These are phyloP conservation scores for Tritrichomonas musculus DNA, from an alignment of 208 protist species.

Conservation along the genomic window DNA sequence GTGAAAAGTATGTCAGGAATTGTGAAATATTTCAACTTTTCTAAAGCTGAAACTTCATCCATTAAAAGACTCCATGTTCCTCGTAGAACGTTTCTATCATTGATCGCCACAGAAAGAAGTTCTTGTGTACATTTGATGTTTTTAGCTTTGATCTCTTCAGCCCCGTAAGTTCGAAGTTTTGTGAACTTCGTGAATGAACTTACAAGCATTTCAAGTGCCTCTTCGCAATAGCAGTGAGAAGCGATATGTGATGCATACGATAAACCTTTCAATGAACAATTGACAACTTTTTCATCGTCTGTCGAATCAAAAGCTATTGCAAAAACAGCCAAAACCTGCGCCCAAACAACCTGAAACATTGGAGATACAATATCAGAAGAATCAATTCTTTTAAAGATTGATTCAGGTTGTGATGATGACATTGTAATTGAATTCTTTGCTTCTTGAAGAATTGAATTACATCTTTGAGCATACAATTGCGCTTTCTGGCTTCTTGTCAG, in stretches of 20 bases:
- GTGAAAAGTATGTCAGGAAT: not conserved
- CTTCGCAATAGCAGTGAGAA: not conserved
- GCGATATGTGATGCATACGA: not conserved
- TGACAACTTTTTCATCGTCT: not conserved
- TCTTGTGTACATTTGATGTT: not conserved
- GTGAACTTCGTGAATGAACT: slow-evolving; percentile 20
- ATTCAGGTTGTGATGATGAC: not conserved
- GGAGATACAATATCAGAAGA: not conserved
- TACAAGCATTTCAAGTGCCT: not conserved
- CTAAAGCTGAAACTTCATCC: not conserved
- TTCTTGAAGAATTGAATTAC: not conserved
- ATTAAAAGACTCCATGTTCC: not conserved
- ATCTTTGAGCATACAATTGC: not conserved
- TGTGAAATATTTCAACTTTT: not conserved
- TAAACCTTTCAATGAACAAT: not conserved
- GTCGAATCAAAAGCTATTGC: not conserved
- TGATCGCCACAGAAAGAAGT: not conserved
- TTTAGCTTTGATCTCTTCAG: not conserved
- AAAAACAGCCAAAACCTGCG: not conserved
- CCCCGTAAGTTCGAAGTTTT: not conserved
- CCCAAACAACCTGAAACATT: slow-evolving; percentile 13
- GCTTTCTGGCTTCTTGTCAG: not conserved
- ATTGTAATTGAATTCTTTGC: not conserved
- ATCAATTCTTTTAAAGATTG: not conserved
- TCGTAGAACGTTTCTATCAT: not conserved